Base-by-base conservation (phyloP, 1,284 basidiomycete species). In the Moesziomyces sp. region DNA sequence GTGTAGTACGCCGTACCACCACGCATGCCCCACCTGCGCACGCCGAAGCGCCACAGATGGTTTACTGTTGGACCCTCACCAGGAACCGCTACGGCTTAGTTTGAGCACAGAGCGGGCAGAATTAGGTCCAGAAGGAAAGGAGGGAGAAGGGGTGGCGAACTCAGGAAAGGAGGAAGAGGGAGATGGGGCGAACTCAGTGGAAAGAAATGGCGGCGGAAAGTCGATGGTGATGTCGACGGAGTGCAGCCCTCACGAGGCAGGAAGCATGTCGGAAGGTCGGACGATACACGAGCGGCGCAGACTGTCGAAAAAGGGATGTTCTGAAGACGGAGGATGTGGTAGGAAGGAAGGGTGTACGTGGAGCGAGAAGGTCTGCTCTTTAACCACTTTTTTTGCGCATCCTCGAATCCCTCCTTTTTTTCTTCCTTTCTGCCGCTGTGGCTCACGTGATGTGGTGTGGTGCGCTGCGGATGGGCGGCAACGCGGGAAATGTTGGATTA, bases 61-160 rank as follows among this genome's bases (percentile, higher is more conserved):
- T 42, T 55, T 70, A 58, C 48, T 74, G 28, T 74, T 52, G 72
- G 72, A 74, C 67, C 67, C 66, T 74, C 64, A 74, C 66, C 72
- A 74, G 72, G 72, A 70, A 74, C 72, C 72, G 72, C 72, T 65
- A 66, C 56, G 72, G 58, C 71, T 66, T 66, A 63, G 66, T 55
- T 30, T 60, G 61, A 65, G 66, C 58, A 46, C 62, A 61, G 42
- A 53, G 72, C 72, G 72, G 72, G 67, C 72, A 74, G 66, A 74
- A 74, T 74, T 61, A 63, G 67, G 67, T 74, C 72, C 66, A 65
- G 51, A 49, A 35, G 28, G 23, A 18, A 8, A 28, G 5, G 14
- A 35, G 28, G 47, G 24, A 7, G 24, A 21, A 11, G n/a, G 28
- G 24, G 21, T 18, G 33, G 26, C 26, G 2, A 24, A 43, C 30